A percentile compares a stretch with the other conserved stretches of the same genome.
Conservation (phyloP, 257 asterid species). For the Catharanthus roseus region DNA sequence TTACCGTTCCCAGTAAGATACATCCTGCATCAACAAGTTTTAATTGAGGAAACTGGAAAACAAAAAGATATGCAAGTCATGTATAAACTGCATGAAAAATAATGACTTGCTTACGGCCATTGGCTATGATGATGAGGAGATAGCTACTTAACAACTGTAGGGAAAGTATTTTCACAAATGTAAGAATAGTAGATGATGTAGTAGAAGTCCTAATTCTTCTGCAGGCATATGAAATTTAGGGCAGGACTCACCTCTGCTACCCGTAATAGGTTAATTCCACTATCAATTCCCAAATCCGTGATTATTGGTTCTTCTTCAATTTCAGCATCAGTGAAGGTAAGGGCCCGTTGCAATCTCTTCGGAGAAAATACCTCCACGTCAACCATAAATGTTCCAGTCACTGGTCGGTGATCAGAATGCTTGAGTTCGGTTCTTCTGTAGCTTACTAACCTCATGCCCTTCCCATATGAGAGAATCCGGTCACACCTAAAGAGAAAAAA, state of each 20-base stretch:
- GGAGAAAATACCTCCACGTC: slow-evolving; percentile 88
- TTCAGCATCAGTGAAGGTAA: slow-evolving; percentile 87
- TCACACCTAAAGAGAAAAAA: slow-evolving; percentile 68
- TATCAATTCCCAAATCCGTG: slow-evolving; percentile 26
- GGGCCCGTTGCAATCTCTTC: slow-evolving; percentile 77
- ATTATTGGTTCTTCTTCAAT: slow-evolving; percentile 53
- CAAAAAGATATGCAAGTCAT: background rate
- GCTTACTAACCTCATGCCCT: slow-evolving; percentile 64
- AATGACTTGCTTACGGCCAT: background rate
- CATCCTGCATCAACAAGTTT: slow-evolving; percentile 36
- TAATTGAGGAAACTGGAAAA: background rate
- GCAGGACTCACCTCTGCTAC: slow-evolving; percentile 43
- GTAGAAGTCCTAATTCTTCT: background rate
- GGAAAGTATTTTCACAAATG: background rate
- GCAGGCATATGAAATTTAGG: background rate
- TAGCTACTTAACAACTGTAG: background rate
- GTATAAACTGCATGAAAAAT: background rate
- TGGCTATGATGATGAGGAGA: background rate
- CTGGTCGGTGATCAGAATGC: slow-evolving; percentile 94
- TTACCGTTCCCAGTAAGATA: slow-evolving; percentile 36
- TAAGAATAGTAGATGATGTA: background rate
- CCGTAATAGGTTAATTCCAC: slow-evolving; percentile 25
- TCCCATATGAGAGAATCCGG: slow-evolving; percentile 75
- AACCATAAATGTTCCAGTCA: slow-evolving; percentile 64
- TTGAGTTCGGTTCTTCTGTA: slow-evolving; percentile 63